Base-by-base conservation (phyloP, 129 eudicot species). In the Lactuca saligna region DNA sequence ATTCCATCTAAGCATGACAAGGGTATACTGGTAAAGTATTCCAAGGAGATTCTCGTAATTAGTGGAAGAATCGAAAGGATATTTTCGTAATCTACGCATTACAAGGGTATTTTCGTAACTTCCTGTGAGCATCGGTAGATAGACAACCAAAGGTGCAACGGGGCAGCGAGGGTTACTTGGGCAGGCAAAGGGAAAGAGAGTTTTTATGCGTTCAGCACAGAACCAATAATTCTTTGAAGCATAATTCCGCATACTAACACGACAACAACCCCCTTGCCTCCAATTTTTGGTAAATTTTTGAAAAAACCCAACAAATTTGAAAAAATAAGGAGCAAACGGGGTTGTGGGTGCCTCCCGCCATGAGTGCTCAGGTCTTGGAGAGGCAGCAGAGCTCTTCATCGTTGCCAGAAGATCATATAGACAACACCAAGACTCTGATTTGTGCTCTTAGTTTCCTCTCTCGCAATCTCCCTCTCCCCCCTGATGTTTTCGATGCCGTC, bases 361-460 rank as follows among this genome's bases (percentile, higher is more conserved):
- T 91, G 97, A 89, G 63, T 46, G 79, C 81, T 53, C 87, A 81
- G 86, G 87, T 86, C 59, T 69, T 74, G 76, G 88, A 82, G 83
- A 61, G 55, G 38, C 53, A 38, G 60, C 73, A 10, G 65, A 42
- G 63, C 72, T 59, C 72, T 59, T 15, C 69, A 9, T 17, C 64
- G 42, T 46, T 37, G 34, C 29, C 67, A 31, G 69, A 55, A 0
- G 37, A 78, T 56, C 68, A 67, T 7, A 63, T 87, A 5, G 89
- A 82, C 66, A 78, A 86, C 51, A 83, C 98, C 10, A 89, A 80
- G 80, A 93, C 97, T 13, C 65, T 93, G 57, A 93, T 93, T 53
- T 93, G 92, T 62, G 98, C 98, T 7, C 91, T 93, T 60, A 87
- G 87, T 72, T 80, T 86, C 44, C 79, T 93, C 82, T 93, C 97